Conservation (phyloP, 345 rosid genomes). For the Zanthoxylum bungeanum region DNA sequence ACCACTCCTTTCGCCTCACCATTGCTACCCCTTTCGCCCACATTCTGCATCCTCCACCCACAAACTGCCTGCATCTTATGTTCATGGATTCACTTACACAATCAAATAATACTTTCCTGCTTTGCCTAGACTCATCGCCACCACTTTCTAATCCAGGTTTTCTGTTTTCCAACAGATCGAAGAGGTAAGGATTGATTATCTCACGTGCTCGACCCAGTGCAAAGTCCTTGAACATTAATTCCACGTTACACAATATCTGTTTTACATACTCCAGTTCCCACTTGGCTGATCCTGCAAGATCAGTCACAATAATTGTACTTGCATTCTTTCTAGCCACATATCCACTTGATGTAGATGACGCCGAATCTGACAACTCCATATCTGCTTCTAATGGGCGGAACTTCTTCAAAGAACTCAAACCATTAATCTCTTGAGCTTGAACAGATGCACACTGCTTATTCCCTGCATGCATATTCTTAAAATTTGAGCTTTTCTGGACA, state of each 20-base stretch:
- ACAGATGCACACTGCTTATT: constrained; percentile 48
- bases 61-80: constrained; percentile 45
- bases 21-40: constrained; percentile 54
- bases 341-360: constrained; percentile 51
- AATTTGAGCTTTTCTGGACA: constrained; percentile 4
- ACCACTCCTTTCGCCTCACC: constrained; percentile 49
- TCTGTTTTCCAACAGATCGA: constrained; percentile 59
- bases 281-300: constrained; percentile 23
- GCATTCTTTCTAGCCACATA: constrained; percentile 28
- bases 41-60: constrained; percentile 48
- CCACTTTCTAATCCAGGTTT: constrained; percentile 26
- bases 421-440: constrained; percentile 48
- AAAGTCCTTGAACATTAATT: constrained; percentile 66
- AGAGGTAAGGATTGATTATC: constrained; percentile 57
- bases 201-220: constrained; percentile 40
- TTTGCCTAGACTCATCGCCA: constrained; percentile 33
- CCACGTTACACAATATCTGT: constrained; percentile 53
- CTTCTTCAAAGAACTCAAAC: constrained; percentile 38
- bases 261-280: constrained; percentile 72
- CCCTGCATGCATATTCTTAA: constrained; percentile 33
- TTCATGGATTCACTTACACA: constrained; percentile 70
- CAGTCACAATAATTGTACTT: constrained; percentile 7
- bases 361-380: constrained; percentile 58
- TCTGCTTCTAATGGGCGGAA: constrained; percentile 42
- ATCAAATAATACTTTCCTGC: constrained; percentile 64